These are phyloP conservation scores for Papiliotrema flavescens DNA, from an alignment of 1,284 basidiomycete genomes.

Conservation along the genomic window DNA sequence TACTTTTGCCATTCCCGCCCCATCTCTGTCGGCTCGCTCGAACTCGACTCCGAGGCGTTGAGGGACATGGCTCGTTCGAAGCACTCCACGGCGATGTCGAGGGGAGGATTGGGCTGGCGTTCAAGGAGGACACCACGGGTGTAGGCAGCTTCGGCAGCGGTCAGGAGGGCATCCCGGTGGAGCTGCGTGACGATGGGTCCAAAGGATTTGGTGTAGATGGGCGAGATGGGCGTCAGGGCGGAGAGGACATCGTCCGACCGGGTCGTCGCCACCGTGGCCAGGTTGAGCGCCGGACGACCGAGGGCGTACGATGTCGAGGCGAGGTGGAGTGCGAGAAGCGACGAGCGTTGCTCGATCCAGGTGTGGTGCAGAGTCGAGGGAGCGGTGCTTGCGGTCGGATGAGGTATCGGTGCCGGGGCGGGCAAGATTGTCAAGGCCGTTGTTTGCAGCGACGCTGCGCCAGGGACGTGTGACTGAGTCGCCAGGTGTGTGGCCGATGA, in stretches of 20 bases:
- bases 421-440: slow-evolving; percentile 80
- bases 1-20: slow-evolving; percentile 43
- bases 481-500: slow-evolving; percentile 68
- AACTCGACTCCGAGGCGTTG: slow-evolving; percentile 49
- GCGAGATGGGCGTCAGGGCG: slow-evolving; percentile 53
- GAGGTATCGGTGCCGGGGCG: slow-evolving; percentile 24
- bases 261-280: slow-evolving; percentile 60
- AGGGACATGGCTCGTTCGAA: slow-evolving; percentile 58
- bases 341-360: slow-evolving; percentile 67
- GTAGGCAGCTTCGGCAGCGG: slow-evolving; percentile 52
- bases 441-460: slow-evolving; percentile 81
- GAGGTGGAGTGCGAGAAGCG: slow-evolving; percentile 67
- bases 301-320: slow-evolving; percentile 67
- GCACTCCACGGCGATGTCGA: slow-evolving; percentile 54
- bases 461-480: slow-evolving; percentile 66
- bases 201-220: slow-evolving; percentile 23
- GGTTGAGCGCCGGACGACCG: slow-evolving; percentile 51
- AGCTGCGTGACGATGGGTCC: slow-evolving; percentile 23
- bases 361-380: slow-evolving; percentile 58
- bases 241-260: slow-evolving; percentile 64
- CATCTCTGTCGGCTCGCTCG: slow-evolving; percentile 27
- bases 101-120: slow-evolving; percentile 53
- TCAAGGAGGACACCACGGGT: slow-evolving; percentile 47
- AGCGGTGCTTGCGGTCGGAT: slow-evolving; percentile 59
- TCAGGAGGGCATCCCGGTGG: slow-evolving; percentile 47